phyloP scores from a whole-genome alignment of 148 eudicot species.

The Heliosperma pusillum region DNA sequence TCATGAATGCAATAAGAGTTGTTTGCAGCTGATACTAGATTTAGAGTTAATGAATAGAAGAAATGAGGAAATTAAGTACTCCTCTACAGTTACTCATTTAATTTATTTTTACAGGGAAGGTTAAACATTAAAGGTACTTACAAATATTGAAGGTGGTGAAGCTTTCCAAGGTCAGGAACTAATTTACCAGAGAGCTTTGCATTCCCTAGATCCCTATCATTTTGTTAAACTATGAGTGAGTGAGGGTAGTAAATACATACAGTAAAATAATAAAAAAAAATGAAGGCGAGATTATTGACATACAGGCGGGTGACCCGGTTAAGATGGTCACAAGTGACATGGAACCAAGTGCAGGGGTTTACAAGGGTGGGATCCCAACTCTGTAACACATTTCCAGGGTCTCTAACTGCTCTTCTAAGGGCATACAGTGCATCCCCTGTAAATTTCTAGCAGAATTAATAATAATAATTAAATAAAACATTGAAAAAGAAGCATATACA shows the following conservation, averaged over 20 bases:
- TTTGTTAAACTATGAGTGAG: not conserved
- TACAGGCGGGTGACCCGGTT: constrained; percentile 80
- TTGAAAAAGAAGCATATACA: not conserved
- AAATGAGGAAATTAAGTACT: too few species aligned
- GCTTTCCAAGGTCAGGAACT: constrained; percentile 76
- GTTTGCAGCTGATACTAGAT: too few species aligned
- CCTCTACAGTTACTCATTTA: too few species aligned
- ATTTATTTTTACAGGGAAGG: not conserved
- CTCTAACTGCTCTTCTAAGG: constrained; percentile 51
- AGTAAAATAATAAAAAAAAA: not conserved
- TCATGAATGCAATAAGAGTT: too few species aligned
- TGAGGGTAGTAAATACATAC: not conserved
- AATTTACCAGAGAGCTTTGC: constrained; percentile 73
- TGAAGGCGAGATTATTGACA: not conserved
- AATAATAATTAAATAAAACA: not conserved
- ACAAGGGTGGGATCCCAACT: constrained; percentile 96
- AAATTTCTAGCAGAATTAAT: not conserved
- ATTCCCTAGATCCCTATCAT: constrained; percentile 62
- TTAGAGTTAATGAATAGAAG: not conserved
- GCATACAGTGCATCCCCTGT: constrained; percentile 78
- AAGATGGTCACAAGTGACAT: constrained; percentile 67
- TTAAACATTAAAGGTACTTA: constrained; percentile 28
- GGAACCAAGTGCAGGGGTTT: constrained; percentile 94
- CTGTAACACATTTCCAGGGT: constrained; percentile 60
- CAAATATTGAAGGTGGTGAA: constrained; percentile 72